Evolutionary conservation across 352 stramenopile genomes (phyloP), one percentile per base, ranked within the genome.

Genomic region (Phytophthora crassamura): DNA sequence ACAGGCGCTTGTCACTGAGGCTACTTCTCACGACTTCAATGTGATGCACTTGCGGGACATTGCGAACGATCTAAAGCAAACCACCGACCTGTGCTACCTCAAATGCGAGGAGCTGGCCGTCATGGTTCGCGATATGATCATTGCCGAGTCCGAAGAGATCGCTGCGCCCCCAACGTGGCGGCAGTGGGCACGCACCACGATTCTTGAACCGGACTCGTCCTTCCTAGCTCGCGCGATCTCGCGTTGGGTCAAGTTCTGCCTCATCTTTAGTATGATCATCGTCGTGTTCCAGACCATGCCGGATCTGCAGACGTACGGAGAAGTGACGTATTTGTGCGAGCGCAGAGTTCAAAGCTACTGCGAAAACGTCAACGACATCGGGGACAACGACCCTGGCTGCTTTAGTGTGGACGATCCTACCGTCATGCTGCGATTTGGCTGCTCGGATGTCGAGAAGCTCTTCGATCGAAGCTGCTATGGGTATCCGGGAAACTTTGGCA

Each of bases 231-330:
- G 64, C 8, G 78, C 57, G 34, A 73, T 87, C 25, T 75, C 64
- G 8, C 74, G 77, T 5, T 93, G 84, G 84, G 61, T 86, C n/a
- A 78, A 79, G 20, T 83, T 75, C 43, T 89, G 79, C 54, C 75
- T 88, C n/a, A 73, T 91, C 22, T 75, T 82, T 16, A 89, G 80
- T 66, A 90, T 93, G 76, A 71, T 89, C 64, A 74, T 90, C 36
- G 80, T 93, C n/a, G 69, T 90, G 25, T 84, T 90, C 42, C 78
- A 93, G 56, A 93, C 84, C 15, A 91, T 93, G 82, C 84, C 84
- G 1, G 84, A 93, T 20, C 56, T 93, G 30, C 84, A 93, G 43
- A 86, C 78, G 10, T 91, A 89, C 59, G 82, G 82, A 30, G 80
- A 91, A 20, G 12, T 69, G 10, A 90, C 82, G 8, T 72, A 74